Evolutionary conservation across 2,329 filamentous ascomycete genomes (phyloP).

Genomic region (Helotiales sp.): DNA sequence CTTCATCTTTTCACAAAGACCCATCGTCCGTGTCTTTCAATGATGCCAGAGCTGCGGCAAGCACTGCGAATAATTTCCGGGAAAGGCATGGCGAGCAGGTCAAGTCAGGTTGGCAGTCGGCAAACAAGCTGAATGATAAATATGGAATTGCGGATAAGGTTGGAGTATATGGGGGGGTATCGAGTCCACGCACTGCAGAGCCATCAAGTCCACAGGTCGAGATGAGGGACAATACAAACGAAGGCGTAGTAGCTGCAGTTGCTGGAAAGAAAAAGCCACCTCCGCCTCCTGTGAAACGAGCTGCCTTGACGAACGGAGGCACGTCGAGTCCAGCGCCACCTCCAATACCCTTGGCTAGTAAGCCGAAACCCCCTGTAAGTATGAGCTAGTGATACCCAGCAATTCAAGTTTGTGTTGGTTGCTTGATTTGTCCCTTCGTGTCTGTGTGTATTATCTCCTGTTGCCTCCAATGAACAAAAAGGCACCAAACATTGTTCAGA

Average conservation of each 20-base stretch:
- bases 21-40: conserved; percentile 51
- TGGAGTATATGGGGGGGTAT: conserved; percentile 21
- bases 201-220: conserved; percentile 14
- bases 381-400: conserved; percentile 22
- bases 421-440: neutral
- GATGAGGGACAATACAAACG: conserved; percentile 17
- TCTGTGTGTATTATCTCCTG: neutral
- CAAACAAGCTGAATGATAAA: conserved; percentile 35
- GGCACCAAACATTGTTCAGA: too few species aligned
- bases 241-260: conserved; percentile 1
- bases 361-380: conserved; percentile 37
- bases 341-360: conserved; percentile 33
- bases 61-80: conserved; percentile 57
- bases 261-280: conserved; percentile 37
- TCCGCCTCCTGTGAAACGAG: conserved; percentile 35
- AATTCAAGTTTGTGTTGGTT: neutral
- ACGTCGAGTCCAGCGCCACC: conserved; percentile 20
- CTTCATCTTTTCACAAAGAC: conserved; percentile 48
- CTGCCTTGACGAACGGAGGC: conserved; percentile 17
- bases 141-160: conserved; percentile 36
- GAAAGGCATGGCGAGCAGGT: conserved; percentile 61
- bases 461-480: too few species aligned
- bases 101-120: conserved; percentile 48
- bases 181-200: conserved; percentile 10
- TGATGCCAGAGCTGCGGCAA: conserved; percentile 50